Evolutionary conservation across 257 asterid species (phyloP).

Genomic region (Vinca minor): DNA sequence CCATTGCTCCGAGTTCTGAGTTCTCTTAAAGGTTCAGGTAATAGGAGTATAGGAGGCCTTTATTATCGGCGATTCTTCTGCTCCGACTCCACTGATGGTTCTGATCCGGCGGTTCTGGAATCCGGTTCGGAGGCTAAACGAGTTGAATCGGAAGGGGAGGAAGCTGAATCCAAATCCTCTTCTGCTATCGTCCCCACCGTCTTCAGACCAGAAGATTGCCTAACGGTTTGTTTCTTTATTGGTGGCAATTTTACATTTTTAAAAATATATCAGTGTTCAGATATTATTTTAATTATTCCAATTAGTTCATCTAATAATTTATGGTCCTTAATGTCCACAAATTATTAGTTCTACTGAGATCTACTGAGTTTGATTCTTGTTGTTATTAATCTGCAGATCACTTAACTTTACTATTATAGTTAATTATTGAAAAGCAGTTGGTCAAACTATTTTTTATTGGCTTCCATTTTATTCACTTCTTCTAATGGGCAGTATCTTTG

Average conservation of each 20-base stretch:
- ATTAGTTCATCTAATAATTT: no score
- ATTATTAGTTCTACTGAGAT: no score
- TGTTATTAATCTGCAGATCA: no score
- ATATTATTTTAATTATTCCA: no score
- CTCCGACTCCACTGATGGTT: constrained; percentile 63
- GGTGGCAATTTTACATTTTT: not conserved
- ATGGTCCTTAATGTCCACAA: no score
- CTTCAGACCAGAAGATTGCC: constrained; percentile 81
- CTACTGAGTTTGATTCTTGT: no score
- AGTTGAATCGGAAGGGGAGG: constrained; percentile 38
- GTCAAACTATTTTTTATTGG: not conserved
- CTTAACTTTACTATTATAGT: no score
- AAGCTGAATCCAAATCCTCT: constrained; percentile 46
- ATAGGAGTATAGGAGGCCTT: constrained; percentile 27
- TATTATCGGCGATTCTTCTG: constrained; percentile 62
- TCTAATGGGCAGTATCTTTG: not conserved
- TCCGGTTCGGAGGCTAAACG: constrained; percentile 33
- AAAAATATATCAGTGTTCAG: no score
- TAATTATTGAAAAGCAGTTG: not conserved
- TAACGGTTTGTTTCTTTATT: constrained; percentile 39
- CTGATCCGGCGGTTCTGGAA: constrained; percentile 37
- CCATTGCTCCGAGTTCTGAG: constrained; percentile 46
- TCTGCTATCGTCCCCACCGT: constrained; percentile 71
- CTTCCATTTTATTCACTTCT: not conserved
- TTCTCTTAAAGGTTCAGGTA: constrained; percentile 24